Conservation (phyloP, 306 rosid species). For the Cucumis cinereus region DNA sequence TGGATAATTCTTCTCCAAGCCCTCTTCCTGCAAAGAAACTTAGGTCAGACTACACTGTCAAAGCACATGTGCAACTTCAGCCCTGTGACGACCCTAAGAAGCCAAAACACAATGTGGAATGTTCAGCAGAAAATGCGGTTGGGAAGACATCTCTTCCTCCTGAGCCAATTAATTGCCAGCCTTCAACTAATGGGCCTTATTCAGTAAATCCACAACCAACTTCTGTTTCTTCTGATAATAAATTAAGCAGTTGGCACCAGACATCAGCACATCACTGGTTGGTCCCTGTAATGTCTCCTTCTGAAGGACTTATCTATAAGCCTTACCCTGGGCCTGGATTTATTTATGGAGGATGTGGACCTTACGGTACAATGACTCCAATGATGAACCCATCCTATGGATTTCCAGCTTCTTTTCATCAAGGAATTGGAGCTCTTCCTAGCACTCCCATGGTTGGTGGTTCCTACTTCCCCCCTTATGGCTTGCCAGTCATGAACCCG, state of each 20-base stretch:
- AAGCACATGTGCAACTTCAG: constrained; percentile 23
- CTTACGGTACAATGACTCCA: constrained; percentile 36
- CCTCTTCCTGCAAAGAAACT: constrained; percentile 41
- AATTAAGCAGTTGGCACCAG: constrained; percentile 56
- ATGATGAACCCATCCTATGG: constrained; percentile 50
- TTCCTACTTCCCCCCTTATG: constrained; percentile 53
- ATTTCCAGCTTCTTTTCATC: constrained; percentile 32
- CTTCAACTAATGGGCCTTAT: constrained; percentile 33
- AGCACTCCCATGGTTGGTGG: constrained; percentile 31
- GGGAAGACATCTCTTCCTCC: constrained; percentile 54
- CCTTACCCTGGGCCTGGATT: constrained; percentile 71
- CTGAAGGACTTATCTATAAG: constrained; percentile 92
- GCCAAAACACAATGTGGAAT: constrained; percentile 48
- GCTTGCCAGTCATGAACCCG: constrained; percentile 45
- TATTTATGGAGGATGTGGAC: constrained; percentile 53
- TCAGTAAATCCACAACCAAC: constrained; percentile 34
- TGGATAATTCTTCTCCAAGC: constrained; percentile 43
- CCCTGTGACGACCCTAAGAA: constrained; percentile 39
- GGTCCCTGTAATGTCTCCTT: constrained; percentile 77
- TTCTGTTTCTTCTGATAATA: constrained; percentile 31
- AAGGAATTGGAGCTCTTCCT: constrained; percentile 21
- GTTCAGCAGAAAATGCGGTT: constrained; percentile 83
- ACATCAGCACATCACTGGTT: constrained; percentile 75
- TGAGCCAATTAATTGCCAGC: constrained; percentile 24
- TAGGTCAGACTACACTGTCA: constrained; percentile 3